A percentile compares a stretch with the other conserved stretches of the same genome.
Evolutionary conservation across 257 asterid species (phyloP).

Genomic region (Jacaranda copaia): DNA sequence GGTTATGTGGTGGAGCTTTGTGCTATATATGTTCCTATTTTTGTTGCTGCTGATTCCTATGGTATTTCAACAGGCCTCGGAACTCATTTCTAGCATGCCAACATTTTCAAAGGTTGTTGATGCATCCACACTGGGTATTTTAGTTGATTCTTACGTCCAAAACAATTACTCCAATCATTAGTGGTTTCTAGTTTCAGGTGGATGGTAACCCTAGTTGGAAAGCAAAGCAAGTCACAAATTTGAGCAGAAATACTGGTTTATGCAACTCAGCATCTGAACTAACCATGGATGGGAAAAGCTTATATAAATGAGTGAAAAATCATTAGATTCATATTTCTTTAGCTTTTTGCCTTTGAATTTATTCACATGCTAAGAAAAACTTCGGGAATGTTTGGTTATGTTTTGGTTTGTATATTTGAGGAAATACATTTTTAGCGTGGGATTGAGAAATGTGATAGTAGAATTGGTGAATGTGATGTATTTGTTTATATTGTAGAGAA

Average conservation of each 20-base stretch:
- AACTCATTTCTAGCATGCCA: background rate
- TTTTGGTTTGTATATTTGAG: no score
- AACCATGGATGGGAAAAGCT: conserved; percentile 4
- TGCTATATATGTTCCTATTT: conserved; percentile 13
- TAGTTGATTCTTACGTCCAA: conserved; percentile 6
- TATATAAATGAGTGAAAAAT: background rate
- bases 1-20: conserved; percentile 3
- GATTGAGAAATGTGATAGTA: no score
- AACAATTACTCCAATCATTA: conserved; percentile 17
- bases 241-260: conserved; percentile 9
- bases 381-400: no score
- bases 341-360: conserved; percentile 19
- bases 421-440: no score
- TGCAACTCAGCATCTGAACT: conserved; percentile 15
- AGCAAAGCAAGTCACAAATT: conserved; percentile 1
- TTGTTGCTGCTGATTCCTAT: conserved; percentile 9
- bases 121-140: background rate
- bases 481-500: no score
- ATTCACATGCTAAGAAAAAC: background rate
- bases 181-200: background rate
- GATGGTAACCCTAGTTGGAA: conserved; percentile 1
- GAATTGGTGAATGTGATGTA: no score
- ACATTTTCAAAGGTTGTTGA: conserved; percentile 8
- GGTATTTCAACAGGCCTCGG: background rate
- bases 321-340: background rate